Percentiles rank a stretch among this genome's conserved stretches.
phyloP scores from a whole-genome alignment of 108 stramenopile species.

The Aureococcus anophagefferens region DNA sequence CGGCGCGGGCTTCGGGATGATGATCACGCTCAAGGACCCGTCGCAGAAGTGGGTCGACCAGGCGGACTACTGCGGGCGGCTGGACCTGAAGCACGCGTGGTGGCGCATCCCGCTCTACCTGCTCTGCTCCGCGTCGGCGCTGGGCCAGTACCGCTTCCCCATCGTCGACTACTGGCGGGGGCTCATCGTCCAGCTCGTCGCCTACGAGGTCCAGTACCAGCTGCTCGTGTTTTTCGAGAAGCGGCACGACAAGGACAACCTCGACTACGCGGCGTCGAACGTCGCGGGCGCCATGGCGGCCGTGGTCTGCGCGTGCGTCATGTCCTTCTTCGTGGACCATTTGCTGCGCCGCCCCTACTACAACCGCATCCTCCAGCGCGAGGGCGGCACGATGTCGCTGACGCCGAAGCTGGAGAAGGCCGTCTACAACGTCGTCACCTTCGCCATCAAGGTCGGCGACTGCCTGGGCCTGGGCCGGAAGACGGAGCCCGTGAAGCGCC shows the following conservation, averaged over 20 bases:
- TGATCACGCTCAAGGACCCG: constrained; percentile 5
- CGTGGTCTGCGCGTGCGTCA: constrained; percentile 20
- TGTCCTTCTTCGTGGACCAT: constrained; percentile 18
- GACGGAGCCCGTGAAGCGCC: constrained; percentile 6
- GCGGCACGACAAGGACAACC: constrained; percentile 17
- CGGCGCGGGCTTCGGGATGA: constrained; percentile 31
- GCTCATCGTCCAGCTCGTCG: constrained; percentile 37
- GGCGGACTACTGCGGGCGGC: constrained; percentile 11
- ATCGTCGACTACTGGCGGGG: constrained; percentile 38
- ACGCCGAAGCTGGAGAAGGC: not conserved
- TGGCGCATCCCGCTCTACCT: constrained; percentile 44
- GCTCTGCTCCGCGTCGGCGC: constrained; percentile 22
- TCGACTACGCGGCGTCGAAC: constrained; percentile 34
- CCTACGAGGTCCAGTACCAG: constrained; percentile 42
- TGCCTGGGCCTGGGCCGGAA: constrained; percentile 23
- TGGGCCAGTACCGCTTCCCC: constrained; percentile 48
- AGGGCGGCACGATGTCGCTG: too few relatives aligned
- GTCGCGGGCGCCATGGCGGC: constrained; percentile 24
- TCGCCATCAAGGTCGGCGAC: constrained; percentile 3
- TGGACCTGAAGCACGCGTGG: constrained; percentile 29
- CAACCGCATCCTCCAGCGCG: constrained; percentile 14
- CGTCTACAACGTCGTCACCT: constrained; percentile 3
- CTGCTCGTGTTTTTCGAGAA: constrained; percentile 7
- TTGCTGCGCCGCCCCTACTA: constrained; percentile 10
- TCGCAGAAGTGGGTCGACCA: constrained; percentile 15